Evolutionary conservation across 257 asterid species (phyloP).

Genomic region (Solanum medicagineum): DNA sequence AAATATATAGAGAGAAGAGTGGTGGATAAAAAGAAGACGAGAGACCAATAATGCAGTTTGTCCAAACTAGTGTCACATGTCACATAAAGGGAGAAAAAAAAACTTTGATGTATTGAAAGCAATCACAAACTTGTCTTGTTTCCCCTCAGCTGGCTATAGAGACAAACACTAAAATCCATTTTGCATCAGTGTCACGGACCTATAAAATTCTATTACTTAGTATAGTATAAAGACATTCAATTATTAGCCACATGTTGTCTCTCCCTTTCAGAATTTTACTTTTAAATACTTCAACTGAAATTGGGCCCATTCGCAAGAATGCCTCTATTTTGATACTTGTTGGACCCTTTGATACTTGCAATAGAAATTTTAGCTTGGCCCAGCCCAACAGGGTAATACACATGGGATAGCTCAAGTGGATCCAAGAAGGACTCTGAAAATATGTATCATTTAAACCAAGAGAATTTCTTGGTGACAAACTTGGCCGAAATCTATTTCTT

Average conservation of each 20-base stretch:
- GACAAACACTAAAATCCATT: neutral
- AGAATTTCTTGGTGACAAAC: too few species aligned
- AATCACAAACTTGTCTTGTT: neutral
- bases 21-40: too few species aligned
- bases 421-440: too few species aligned
- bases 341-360: neutral
- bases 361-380: neutral
- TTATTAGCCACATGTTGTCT: too few species aligned
- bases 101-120: neutral
- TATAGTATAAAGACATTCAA: too few species aligned
- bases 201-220: too few species aligned
- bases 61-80: neutral
- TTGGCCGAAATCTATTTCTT: too few species aligned
- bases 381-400: neutral
- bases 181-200: neutral
- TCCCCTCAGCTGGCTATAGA: neutral
- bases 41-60: neutral
- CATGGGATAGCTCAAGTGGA: neutral
- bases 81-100: neutral
- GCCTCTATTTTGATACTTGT: too few species aligned
- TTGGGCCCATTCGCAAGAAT: too few species aligned
- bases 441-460: too few species aligned
- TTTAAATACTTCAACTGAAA: too few species aligned
- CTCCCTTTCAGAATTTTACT: too few species aligned
- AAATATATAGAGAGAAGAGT: neutral